Conservation (phyloP, 1,284 basidiomycete species). For the Pyrrhoderma lamaoense region DNA sequence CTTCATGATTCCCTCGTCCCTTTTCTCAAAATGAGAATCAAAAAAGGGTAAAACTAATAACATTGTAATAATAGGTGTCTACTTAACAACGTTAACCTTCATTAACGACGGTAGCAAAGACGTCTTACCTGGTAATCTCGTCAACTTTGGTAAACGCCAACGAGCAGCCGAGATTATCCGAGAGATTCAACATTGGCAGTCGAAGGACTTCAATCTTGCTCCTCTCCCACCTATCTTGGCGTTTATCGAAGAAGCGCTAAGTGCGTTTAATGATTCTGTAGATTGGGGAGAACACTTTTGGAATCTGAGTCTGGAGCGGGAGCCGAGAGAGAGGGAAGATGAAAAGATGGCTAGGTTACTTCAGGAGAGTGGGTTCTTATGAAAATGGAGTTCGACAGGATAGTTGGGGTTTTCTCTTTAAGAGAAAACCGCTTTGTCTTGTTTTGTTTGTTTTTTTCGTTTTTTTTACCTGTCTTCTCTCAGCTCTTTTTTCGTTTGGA, state of each 20-base stretch:
- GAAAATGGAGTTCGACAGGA: not conserved
- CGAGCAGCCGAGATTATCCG: conserved; percentile 92
- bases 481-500: not conserved
- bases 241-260: conserved; percentile 75
- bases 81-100: conserved; percentile 92
- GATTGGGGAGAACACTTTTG: conserved; percentile 64
- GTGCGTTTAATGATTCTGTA: conserved; percentile 50
- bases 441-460: too few relatives aligned
- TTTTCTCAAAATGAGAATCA: not conserved
- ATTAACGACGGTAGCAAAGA: conserved; percentile 98
- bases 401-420: too few relatives aligned
- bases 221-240: conserved; percentile 61
- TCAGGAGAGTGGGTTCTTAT: conserved; percentile 85
- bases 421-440: too few relatives aligned
- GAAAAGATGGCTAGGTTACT: conserved; percentile 82
- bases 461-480: not conserved
- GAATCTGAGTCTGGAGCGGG: conserved; percentile 76
- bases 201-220: conserved; percentile 82
- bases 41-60: not conserved
- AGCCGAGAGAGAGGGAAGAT: conserved; percentile 90
- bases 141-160: conserved; percentile 95
- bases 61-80: conserved; percentile 60
- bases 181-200: conserved; percentile 95
- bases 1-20: not conserved
- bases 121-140: conserved; percentile 67